phyloP scores from a whole-genome alignment of 305 asterid species.

The Plantago rigida region DNA sequence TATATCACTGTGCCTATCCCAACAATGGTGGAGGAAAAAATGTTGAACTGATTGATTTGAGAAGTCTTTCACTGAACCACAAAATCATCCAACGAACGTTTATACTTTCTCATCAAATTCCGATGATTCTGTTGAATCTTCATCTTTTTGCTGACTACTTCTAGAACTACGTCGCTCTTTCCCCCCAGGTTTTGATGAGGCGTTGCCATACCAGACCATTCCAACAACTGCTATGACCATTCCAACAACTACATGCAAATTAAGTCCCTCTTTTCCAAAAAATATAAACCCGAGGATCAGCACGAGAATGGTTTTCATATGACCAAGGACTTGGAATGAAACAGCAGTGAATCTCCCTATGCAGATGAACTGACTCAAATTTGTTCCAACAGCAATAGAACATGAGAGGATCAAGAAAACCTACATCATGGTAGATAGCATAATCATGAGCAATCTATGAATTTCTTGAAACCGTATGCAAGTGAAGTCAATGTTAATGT shows the following conservation, averaged over 20 bases:
- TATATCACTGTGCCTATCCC: no score
- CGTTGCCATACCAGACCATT: slow-evolving; percentile 80
- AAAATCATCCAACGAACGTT: no score
- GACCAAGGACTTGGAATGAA: slow-evolving; percentile 80
- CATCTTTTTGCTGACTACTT: slow-evolving; percentile 48
- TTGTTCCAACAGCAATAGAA: slow-evolving; percentile 73
- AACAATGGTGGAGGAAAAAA: no score
- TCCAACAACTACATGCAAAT: slow-evolving; percentile 63
- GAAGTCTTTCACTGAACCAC: no score
- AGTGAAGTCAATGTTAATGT: no score
- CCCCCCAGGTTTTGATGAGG: slow-evolving; percentile 84
- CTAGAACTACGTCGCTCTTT: slow-evolving; percentile 62
- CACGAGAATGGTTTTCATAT: slow-evolving; percentile 76
- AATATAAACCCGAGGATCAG: slow-evolving; percentile 62
- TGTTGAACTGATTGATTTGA: no score
- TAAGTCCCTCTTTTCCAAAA: slow-evolving; percentile 71
- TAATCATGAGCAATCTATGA: background rate
- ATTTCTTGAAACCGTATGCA: no score
- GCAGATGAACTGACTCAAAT: slow-evolving; percentile 85
- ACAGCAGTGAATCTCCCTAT: slow-evolving; percentile 86
- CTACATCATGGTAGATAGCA: slow-evolving; percentile 30
- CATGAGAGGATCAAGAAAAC: slow-evolving; percentile 53
- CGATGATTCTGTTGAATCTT: slow-evolving; percentile 39
- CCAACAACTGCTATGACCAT: slow-evolving; percentile 75
- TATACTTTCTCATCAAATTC: slow-evolving; percentile 51